Conservation (phyloP, 495 filamentous ascomycete genomes). For the Xylaria cubensis region DNA sequence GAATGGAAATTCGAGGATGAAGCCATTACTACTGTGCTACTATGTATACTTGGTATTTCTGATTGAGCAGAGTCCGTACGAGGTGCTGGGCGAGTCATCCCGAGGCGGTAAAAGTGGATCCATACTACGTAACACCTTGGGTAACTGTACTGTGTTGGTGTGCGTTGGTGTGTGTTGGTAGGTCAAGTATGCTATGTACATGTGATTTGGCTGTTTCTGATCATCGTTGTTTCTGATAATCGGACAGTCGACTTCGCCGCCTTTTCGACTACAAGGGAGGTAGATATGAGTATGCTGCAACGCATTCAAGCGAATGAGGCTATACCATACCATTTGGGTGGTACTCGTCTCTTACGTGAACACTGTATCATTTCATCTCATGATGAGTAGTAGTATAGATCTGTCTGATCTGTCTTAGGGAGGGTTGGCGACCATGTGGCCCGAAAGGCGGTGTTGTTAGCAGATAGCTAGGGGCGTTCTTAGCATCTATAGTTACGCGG, state of each 20-base stretch:
- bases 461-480: background rate
- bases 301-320: background rate
- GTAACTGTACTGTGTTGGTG: no score
- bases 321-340: slow-evolving; percentile 6
- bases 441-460: background rate
- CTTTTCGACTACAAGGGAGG: background rate
- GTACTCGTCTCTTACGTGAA: slow-evolving; percentile 10
- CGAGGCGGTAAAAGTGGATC: background rate
- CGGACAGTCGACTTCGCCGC: background rate
- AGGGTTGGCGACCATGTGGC: background rate
- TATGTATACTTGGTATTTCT: slow-evolving; percentile 9
- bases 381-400: slow-evolving; percentile 8
- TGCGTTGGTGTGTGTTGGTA: background rate
- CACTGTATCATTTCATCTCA: slow-evolving; percentile 12
- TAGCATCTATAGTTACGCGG: background rate
- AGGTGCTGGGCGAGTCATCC: slow-evolving; percentile 12
- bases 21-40: slow-evolving; percentile 13
- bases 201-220: background rate
- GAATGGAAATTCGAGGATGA: slow-evolving; percentile 5
- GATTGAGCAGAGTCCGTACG: slow-evolving; percentile 15
- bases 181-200: background rate
- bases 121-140: slow-evolving; percentile 16
- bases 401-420: background rate
- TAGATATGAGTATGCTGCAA: background rate
- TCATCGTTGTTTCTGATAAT: background rate